phyloP scores from a whole-genome alignment of 202 grass and related monocot genomes.

The Dendrocalamus latiflorus region DNA sequence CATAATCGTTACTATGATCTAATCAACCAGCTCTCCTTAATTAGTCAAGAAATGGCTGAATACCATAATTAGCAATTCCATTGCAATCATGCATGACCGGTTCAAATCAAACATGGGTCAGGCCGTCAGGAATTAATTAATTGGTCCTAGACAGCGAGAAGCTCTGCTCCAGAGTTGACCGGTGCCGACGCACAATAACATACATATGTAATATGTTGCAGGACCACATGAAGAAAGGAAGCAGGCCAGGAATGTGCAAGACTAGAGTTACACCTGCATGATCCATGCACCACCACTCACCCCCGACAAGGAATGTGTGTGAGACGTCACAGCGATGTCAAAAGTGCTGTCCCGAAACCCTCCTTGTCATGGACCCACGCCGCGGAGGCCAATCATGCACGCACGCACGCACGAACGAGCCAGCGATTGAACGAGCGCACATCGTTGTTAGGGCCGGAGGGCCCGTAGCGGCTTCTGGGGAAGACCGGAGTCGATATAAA shows the following conservation, averaged over 20 bases:
- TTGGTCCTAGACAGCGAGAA: not conserved
- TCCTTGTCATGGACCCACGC: conserved; percentile 3
- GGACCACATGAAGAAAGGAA: not conserved
- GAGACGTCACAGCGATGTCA: not conserved
- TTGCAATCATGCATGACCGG: not conserved
- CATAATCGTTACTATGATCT: not conserved
- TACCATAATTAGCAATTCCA: too few species aligned
- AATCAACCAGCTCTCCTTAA: too few species aligned
- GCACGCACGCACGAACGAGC: not conserved
- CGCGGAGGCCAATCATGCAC: not conserved
- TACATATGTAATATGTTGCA: too few species aligned
- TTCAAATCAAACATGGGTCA: not conserved
- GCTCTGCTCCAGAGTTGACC: not conserved
- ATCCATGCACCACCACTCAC: not conserved
- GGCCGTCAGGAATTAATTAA: too few species aligned
- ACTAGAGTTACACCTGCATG: conserved; percentile 2
- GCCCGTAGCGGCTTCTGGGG: too few species aligned
- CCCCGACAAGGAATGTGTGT: not conserved
- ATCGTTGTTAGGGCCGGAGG: too few species aligned
- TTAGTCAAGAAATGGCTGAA: too few species aligned
- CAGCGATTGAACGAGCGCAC: not conserved
- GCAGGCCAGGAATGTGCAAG: not conserved
- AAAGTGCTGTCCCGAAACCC: not conserved
- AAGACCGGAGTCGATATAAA: too few species aligned
- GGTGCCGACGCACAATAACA: not conserved